phyloP scores from a whole-genome alignment of 2,329 filamentous ascomycete species.

The Hypoxylon sp. region DNA sequence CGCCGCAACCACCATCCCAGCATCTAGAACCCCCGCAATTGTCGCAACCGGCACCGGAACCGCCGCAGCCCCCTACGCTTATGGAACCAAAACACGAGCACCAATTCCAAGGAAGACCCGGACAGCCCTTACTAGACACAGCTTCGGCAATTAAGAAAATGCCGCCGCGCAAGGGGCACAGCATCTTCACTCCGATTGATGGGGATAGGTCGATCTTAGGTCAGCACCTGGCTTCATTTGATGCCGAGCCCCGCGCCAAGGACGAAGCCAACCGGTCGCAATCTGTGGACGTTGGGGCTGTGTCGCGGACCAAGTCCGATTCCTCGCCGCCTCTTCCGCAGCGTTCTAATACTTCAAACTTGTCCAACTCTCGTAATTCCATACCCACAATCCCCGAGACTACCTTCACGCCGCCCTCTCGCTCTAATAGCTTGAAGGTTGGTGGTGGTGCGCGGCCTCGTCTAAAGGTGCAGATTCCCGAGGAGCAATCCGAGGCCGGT shows the following conservation, averaged over 20 bases:
- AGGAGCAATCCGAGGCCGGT: constrained; percentile 81
- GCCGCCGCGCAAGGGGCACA: constrained; percentile 82
- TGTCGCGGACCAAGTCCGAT: constrained; percentile 60
- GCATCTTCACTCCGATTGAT: constrained; percentile 97
- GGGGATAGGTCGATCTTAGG: constrained; percentile 88
- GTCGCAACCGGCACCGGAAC: constrained; percentile 52
- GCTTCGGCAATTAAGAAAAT: constrained; percentile 66
- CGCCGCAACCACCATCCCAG: constrained; percentile 61
- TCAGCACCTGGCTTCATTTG: constrained; percentile 78
- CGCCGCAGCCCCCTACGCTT: constrained; percentile 58
- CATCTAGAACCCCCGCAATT: constrained; percentile 51
- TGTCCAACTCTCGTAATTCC: constrained; percentile 59
- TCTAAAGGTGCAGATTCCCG: constrained; percentile 93
- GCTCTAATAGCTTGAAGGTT: constrained; percentile 78
- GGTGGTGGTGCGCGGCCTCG: constrained; percentile 77
- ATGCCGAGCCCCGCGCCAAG: constrained; percentile 60
- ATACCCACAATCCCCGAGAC: constrained; percentile 72
- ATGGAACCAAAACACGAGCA: constrained; percentile 60
- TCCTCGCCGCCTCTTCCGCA: constrained; percentile 63
- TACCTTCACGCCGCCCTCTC: constrained; percentile 73
- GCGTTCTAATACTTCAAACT: constrained; percentile 59
- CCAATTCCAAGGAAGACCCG: constrained; percentile 55
- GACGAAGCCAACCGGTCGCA: constrained; percentile 63
- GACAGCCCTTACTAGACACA: constrained; percentile 60
- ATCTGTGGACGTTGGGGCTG: constrained; percentile 69